Evolutionary conservation across 768 basidiomycete species (phyloP), one percentile per base, ranked within the genome.

Genomic region (Kwoniella bestiolae): DNA sequence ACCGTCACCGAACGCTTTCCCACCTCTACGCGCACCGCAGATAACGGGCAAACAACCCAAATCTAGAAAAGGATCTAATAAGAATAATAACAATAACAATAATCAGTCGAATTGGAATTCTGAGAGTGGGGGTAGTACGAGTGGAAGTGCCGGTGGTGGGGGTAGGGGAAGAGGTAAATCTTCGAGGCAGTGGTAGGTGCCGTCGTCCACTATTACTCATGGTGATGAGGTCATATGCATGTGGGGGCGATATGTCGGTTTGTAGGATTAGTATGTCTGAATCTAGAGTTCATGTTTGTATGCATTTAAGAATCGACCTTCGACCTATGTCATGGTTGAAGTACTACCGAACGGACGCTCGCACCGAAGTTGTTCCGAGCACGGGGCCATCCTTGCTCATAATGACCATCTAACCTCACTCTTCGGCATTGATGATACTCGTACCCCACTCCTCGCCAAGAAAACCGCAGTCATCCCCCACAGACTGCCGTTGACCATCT

Each of bases 1-100:
- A 41, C 34, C 63, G 23, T 64, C 63, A 6, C 46, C 55, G 2
- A 41, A 52, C 2, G 38, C 44, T 56, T 63, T 63, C 34, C 62
- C 62, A 8, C 62, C 62, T 12, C 25, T 63, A 38, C 29, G 8
- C 45, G 21, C 32, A n/a, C 31, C 31, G 11, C 29, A 45, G 21
- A 49, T 3, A n/a, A 14, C 23, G 18, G 18, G 46, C 4, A 38
- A 28, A 44, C 60, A 49, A 38, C 60, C 18, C 14, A 60, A 45
- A 28, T 55, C 52, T n/a, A 55, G 52, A 25, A 55, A 55, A 55
- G 26, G 52, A 18, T 55, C 52, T 4, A 55, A 35, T 55, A 55
- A 55, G 32, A 55, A 55, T 3, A 55, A 55, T 21, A 55, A 21
- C 34, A 32, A 32, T 32, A 32, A 21, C 11, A 31, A 53, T 18